Base-by-base conservation (phyloP, 2,329 filamentous ascomycete genomes). In the Anthostomella pinea region DNA sequence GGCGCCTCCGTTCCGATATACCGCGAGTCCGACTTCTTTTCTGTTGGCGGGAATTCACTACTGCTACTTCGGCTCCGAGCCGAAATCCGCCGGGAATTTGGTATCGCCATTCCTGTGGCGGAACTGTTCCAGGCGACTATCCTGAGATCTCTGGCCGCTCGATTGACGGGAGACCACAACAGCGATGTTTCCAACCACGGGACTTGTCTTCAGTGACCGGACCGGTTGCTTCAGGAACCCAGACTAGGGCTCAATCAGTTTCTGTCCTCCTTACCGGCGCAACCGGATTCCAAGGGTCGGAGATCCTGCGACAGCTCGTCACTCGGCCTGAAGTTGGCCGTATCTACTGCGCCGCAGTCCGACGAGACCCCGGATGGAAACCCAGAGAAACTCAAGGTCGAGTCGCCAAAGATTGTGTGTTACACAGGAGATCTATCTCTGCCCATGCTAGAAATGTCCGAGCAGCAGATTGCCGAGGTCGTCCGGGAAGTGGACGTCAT, bases 1-100 rank as follows among this genome's bases (percentile, higher is more conserved):
- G 28, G 51, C 5, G 39, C 53, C 1, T 26, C 45, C n/a, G 20
- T 38, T 19, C 40, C 36, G 2, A 46, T 56, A 6, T 24, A 39
- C 0, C 10, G 37, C 0, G 22, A 45, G 3, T 52, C 65, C 4
- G 59, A 66, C 46, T 70, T 73, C 49, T 71, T 70, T 49, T 38
- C 40, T 0, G 43, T 62, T 2, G 68, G 68, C 3, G 68, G 67
- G 5, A 68, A 58, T 36, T 72, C 68, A 0, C 35, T 70, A 3
- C 51, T 66, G 0, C 43, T 69, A 1, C 48, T 71, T 8, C 43
- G 54, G 3, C 59, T 77, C 0, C 62, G 66, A 34, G 33, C 45
- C 0, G 35, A 37, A 1, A 62, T 76, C 19, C 44, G 46, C 1
- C 33, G 56, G 1, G 21, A 21, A 0, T 65, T 73, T 33, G 35